Percentiles rank a stretch among this genome's conserved stretches.
Conservation (phyloP, 2,329 filamentous ascomycete genomes). For the Sclerotinia borealis region DNA sequence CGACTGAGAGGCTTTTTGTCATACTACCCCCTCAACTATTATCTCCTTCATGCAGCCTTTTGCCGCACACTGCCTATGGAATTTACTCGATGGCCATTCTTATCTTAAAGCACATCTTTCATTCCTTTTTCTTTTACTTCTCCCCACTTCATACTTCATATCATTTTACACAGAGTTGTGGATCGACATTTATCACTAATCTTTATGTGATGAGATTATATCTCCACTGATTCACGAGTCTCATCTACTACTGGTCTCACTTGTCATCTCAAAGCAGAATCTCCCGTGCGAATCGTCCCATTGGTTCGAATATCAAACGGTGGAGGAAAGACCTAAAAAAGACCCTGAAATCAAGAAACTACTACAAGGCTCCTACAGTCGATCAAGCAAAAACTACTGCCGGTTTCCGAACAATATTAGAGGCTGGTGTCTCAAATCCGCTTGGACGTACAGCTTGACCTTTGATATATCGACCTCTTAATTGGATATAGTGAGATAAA, state of each 20-base stretch:
- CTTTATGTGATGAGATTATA: background rate
- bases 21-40: background rate
- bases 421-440: background rate
- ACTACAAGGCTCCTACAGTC: background rate
- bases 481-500: background rate
- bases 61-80: background rate
- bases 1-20: background rate
- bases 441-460: background rate
- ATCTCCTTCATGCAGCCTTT: constrained; percentile 1
- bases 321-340: background rate
- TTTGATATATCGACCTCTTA: background rate
- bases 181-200: background rate
- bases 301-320: constrained; percentile 6
- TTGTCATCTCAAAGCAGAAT: background rate
- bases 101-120: constrained; percentile 7
- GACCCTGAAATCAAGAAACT: background rate
- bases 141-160: background rate
- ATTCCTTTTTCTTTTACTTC: background rate
- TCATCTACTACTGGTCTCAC: background rate
- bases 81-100: background rate
- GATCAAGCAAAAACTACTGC: background rate
- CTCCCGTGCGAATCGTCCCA: background rate
- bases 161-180: background rate
- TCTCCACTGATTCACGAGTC: constrained; percentile 1
- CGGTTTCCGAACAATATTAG: background rate